Evolutionary conservation across 2,329 filamentous ascomycete genomes (phyloP), one percentile per base, ranked within the genome.

Genomic region (Ascochyta koolunga): DNA sequence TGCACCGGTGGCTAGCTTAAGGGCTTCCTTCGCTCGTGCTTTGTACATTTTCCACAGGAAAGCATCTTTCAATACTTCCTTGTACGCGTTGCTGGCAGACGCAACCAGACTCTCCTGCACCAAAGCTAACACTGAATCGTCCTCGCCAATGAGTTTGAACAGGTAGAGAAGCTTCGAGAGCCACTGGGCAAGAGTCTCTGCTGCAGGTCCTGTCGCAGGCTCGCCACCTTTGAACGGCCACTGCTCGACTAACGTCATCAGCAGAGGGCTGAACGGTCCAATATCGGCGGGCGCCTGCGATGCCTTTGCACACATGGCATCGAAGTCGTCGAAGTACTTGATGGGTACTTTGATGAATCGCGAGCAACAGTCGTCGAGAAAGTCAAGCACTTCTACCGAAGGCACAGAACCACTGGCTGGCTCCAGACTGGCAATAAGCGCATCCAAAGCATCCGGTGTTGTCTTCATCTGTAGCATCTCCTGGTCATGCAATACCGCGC

Each of bases 331-430:
- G 24, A 95, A 85, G 66, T 96, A 93, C 69, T 91, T 96, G 67
- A 96, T 88, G 0, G 91, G 89, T 21, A 88, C 88, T 51, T 83
- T 86, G 15, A 87, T 87, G 62, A 90, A 90, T 21, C 93, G 85
- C 25, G 85, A 86, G 46, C 90, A 80, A 72, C 91, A 96, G 58
- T 96, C 92, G 67, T 97, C 93, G 22, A 97, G 72, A 67, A 95
- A 96, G 0, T 79, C 73, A 76, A 89, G 89, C 0, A 92, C 69
- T 13, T 77, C 67, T 10, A 44, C 25, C 1, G 68, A 66, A 24
- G 67, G 59, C 4, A 60, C 33, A 5, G 64, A 61, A 2, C 64
- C 66, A 29, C 66, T 73, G 5, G 82, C 61, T 15, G 76, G 72
- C 82, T 76, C 21, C 65, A 64, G 79, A 76, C 61, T 81, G 57